Evolutionary conservation across 805 yeast species (phyloP).

Genomic region (Saccharomyces kudriavzevii): DNA sequence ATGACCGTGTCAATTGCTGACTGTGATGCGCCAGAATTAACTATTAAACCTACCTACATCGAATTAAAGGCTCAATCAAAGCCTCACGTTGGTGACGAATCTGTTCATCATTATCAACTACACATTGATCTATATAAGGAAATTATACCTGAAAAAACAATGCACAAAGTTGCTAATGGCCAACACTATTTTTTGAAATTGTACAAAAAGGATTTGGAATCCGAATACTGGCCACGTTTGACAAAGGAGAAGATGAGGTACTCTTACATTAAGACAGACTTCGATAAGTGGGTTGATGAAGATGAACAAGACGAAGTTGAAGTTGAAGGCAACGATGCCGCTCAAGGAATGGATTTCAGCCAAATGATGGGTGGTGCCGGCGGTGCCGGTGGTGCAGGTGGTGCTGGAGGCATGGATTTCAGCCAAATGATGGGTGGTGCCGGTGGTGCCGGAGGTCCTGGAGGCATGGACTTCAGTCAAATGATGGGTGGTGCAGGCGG

Average conservation of each 20-base stretch:
- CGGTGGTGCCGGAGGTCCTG: constrained; percentile 29
- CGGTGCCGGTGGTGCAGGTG: constrained; percentile 31
- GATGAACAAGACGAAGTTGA: constrained; percentile 81
- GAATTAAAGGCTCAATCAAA: constrained; percentile 37
- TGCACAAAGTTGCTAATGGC: constrained; percentile 45
- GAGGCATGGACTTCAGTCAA: constrained; percentile 30
- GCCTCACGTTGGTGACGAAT: constrained; percentile 39
- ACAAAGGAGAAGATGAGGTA: constrained; percentile 76
- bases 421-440: constrained; percentile 36
- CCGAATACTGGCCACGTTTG: constrained; percentile 92
- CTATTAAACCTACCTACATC: constrained; percentile 49
- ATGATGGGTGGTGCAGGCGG: constrained; percentile 30
- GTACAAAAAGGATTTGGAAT: constrained; percentile 60
- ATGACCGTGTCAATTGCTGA: constrained; percentile 70
- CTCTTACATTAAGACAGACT: constrained; percentile 84
- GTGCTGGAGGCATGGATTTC: constrained; percentile 30
- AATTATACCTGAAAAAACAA: constrained; percentile 59
- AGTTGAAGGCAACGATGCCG: constrained; percentile 24
- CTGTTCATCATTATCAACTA: constrained; percentile 45
- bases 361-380: constrained; percentile 37
- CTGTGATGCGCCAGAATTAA: constrained; percentile 52
- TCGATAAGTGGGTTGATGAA: constrained; percentile 97
- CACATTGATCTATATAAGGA: constrained; percentile 69
- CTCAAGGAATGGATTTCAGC: constrained; percentile 23
- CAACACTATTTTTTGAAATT: constrained; percentile 48